phyloP scores from a whole-genome alignment of 2,329 filamentous ascomycete genomes.

The Lithohypha guttulata region DNA sequence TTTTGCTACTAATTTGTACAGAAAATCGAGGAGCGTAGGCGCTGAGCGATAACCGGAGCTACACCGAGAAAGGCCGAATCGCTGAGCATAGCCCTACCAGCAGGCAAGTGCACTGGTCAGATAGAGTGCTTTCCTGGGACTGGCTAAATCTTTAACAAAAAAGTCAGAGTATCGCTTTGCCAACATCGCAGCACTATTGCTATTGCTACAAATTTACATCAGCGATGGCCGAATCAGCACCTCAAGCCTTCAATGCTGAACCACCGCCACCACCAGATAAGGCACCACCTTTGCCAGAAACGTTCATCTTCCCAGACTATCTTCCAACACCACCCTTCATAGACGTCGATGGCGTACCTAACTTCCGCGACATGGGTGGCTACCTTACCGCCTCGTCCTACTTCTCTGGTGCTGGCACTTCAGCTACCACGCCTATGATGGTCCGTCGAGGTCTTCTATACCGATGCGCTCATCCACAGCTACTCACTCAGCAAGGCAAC shows the following conservation, averaged over 20 bases:
- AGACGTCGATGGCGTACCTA: slow-evolving; percentile 47
- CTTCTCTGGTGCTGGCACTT: neutral
- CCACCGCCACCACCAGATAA: neutral
- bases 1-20: too few relatives aligned
- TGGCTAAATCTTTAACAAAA: too few relatives aligned
- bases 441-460: slow-evolving; percentile 49
- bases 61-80: too few relatives aligned
- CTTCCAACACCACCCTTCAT: slow-evolving; percentile 22
- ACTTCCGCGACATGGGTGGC: slow-evolving; percentile 59
- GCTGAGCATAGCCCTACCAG: too few relatives aligned
- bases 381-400: slow-evolving; percentile 30
- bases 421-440: slow-evolving; percentile 11
- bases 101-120: too few relatives aligned
- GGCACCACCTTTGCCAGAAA: slow-evolving; percentile 1
- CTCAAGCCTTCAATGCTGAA: slow-evolving; percentile 5
- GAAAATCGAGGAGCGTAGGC: too few relatives aligned
- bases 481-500: slow-evolving; percentile 45
- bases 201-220: too few relatives aligned
- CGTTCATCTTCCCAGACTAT: slow-evolving; percentile 14
- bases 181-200: too few relatives aligned
- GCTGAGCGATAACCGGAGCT: too few relatives aligned
- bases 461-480: slow-evolving; percentile 57
- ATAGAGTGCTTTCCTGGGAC: too few relatives aligned
- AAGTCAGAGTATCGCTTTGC: too few relatives aligned
- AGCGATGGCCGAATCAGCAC: slow-evolving; percentile 9